A percentile compares a stretch with the other conserved stretches of the same genome.
Evolutionary conservation across 1,284 basidiomycete species (phyloP).

Genomic region (Pseudozyma flocculosa): DNA sequence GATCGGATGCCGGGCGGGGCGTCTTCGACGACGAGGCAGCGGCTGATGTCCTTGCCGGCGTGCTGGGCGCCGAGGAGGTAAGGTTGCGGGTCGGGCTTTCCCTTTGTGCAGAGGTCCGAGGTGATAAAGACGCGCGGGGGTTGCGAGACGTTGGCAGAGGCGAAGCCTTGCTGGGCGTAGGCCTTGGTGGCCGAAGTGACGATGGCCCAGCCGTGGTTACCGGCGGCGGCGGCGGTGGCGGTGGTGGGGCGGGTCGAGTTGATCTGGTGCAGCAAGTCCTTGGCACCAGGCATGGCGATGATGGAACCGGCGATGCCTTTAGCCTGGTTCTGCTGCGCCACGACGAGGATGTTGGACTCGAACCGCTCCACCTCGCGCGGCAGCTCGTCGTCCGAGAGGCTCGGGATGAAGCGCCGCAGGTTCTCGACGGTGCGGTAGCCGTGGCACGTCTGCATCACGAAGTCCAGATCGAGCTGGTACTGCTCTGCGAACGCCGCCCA

Average conservation of each 20-base stretch:
- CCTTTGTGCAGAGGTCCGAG: conserved; percentile 44
- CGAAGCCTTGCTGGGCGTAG: conserved; percentile 53
- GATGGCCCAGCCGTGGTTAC: conserved; percentile 54
- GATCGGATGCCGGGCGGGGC: conserved; percentile 52
- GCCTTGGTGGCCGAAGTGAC: conserved; percentile 56
- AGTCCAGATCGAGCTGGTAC: conserved; percentile 51
- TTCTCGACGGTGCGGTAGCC: conserved; percentile 56
- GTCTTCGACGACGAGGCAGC: conserved; percentile 55
- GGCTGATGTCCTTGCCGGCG: conserved; percentile 27
- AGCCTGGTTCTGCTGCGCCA: conserved; percentile 40
- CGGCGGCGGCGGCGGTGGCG: too few relatives aligned
- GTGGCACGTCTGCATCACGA: conserved; percentile 52
- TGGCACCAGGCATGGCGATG: conserved; percentile 54
- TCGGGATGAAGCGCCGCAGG: conserved; percentile 47
- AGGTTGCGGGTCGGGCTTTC: conserved; percentile 56
- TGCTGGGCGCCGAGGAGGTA: conserved; percentile 52
- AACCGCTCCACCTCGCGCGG: conserved; percentile 44
- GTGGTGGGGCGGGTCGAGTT: conserved; percentile 22
- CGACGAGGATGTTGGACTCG: conserved; percentile 50
- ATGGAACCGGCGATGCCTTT: conserved; percentile 40
- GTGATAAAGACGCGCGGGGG: conserved; percentile 50
- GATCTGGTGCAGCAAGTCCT: conserved; percentile 42
- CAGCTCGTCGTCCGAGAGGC: conserved; percentile 39
- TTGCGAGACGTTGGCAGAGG: conserved; percentile 24
- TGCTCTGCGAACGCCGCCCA: conserved; percentile 49